A percentile compares a stretch with the other conserved stretches of the same genome.
Conservation (phyloP, 768 basidiomycete genomes). For the Solioccasus polychromus region DNA sequence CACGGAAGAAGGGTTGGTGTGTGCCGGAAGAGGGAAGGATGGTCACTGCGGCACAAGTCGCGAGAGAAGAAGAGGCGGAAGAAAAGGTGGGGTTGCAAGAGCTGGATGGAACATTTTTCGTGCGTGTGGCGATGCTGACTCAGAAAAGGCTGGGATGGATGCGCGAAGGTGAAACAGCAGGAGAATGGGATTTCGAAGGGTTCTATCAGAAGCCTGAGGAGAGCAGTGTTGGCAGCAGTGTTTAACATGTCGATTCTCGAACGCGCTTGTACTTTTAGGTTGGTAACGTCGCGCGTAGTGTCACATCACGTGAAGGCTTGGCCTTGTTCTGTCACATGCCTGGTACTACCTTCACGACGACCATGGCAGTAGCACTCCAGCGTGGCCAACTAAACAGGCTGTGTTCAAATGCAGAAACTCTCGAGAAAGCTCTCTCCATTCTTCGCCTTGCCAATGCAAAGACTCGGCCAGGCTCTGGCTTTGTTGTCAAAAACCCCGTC, state of each 20-base stretch:
- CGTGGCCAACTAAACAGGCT: slow-evolving; percentile 16
- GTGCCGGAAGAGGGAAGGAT: slow-evolving; percentile 8
- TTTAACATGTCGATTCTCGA: too few species aligned
- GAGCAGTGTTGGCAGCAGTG: background rate
- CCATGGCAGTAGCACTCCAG: slow-evolving; percentile 18
- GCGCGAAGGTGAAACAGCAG: slow-evolving; percentile 35
- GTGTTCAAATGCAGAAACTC: slow-evolving; percentile 23
- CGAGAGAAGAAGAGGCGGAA: slow-evolving; percentile 23
- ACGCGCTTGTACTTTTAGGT: background rate
- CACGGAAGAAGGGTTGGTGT: slow-evolving; percentile 29
- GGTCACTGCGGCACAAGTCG: slow-evolving; percentile 16
- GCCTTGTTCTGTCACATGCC: slow-evolving; percentile 1
- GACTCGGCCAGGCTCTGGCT: slow-evolving; percentile 30
- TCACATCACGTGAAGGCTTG: slow-evolving; percentile 7
- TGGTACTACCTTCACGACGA: background rate
- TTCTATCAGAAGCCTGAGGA: slow-evolving; percentile 11
- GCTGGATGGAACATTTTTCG: slow-evolving; percentile 66
- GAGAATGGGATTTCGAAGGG: slow-evolving; percentile 22
- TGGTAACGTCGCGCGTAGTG: background rate
- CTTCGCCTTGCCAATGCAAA: slow-evolving; percentile 18
- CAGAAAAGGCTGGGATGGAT: slow-evolving; percentile 40
- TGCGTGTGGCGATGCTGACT: slow-evolving; percentile 52
- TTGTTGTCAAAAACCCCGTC: slow-evolving; percentile 19
- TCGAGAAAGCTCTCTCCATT: slow-evolving; percentile 22
- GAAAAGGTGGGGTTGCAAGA: slow-evolving; percentile 22